phyloP scores from a whole-genome alignment of 768 basidiomycete genomes.

The Panus rudis region DNA sequence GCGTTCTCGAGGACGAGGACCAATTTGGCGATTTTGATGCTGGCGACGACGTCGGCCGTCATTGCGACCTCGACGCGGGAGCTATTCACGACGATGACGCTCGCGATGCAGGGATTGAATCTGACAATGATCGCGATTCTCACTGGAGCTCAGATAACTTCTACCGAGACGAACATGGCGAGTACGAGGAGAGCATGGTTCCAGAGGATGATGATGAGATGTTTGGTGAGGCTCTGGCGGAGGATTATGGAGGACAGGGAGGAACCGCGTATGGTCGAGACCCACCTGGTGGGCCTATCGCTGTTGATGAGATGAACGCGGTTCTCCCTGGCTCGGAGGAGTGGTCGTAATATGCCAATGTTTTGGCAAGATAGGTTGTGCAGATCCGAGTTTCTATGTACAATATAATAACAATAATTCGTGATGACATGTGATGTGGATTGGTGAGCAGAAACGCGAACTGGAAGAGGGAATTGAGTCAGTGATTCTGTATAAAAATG shows the following conservation, averaged over 20 bases:
- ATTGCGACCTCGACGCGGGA: not conserved
- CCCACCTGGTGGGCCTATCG: not conserved
- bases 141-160: not conserved
- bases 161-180: not conserved
- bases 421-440: no score
- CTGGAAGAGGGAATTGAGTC: no score
- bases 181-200: not conserved
- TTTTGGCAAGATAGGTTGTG: no score
- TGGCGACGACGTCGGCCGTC: not conserved
- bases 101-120: not conserved
- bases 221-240: not conserved
- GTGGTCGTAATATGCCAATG: no score
- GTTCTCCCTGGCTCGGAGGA: not conserved
- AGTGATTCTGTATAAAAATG: no score
- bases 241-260: not conserved
- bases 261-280: no score
- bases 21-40: not conserved
- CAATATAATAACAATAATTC: no score
- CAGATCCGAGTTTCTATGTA: no score
- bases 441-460: no score
- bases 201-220: not conserved
- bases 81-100: not conserved
- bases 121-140: not conserved
- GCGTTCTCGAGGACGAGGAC: not conserved
- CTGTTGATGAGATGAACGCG: not conserved